Conservation (phyloP, 2,329 filamentous ascomycete genomes). For the Aspergillus felis region DNA sequence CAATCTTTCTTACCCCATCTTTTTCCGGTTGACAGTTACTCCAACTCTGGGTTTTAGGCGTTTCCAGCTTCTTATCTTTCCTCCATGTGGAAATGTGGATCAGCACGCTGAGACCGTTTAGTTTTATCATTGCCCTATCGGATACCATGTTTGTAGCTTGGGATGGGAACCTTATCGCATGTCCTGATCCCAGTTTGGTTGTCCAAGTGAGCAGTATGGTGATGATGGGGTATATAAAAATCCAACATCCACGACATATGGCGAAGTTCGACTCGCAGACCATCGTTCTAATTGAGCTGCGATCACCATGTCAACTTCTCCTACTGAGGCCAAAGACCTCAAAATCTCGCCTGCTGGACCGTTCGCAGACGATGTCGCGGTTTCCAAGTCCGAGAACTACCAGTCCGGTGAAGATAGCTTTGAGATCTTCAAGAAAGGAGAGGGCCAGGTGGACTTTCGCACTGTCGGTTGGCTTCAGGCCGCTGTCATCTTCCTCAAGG, state of each 20-base stretch:
- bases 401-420: conserved; percentile 16
- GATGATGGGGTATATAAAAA: not conserved
- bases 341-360: conserved; percentile 2
- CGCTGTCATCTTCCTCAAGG: conserved; percentile 52
- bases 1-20: not conserved
- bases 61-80: not conserved
- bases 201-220: not conserved
- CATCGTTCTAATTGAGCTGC: not conserved
- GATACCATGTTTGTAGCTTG: not conserved
- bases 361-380: conserved; percentile 20
- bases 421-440: conserved; percentile 50
- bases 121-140: not conserved
- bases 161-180: not conserved
- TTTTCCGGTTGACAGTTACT: not conserved
- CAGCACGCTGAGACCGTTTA: not conserved
- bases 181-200: not conserved
- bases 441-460: conserved; percentile 50
- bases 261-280: not conserved
- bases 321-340: conserved; percentile 7
- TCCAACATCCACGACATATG: too few species aligned
- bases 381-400: conserved; percentile 21
- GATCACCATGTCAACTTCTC: not conserved
- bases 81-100: not conserved
- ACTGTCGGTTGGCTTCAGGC: conserved; percentile 52
- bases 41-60: not conserved